phyloP scores from a whole-genome alignment of 306 rosid species.

The Quercus suber region DNA sequence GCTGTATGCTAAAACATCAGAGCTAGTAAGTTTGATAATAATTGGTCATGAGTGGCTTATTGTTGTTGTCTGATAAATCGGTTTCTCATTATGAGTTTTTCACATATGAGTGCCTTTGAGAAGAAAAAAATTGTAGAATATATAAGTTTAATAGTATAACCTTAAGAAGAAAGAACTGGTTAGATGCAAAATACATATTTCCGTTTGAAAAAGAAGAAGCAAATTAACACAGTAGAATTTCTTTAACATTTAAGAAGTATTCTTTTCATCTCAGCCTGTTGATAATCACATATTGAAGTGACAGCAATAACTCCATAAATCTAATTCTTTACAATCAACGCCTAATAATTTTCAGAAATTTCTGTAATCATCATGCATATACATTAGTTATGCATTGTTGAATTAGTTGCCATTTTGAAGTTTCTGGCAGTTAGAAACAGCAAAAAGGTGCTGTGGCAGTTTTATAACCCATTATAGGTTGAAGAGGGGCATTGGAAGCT shows the following conservation, averaged over 20 bases:
- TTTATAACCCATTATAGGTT: neutral
- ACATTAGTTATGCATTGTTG: no score
- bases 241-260: no score
- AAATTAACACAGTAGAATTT: no score
- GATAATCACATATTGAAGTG: neutral
- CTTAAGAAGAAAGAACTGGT: neutral
- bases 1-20: neutral
- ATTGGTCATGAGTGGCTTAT: neutral
- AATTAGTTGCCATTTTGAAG: neutral
- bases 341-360: neutral
- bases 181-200: no score
- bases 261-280: neutral
- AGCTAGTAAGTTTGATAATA: neutral
- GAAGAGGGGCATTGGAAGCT: neutral
- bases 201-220: no score
- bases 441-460: neutral
- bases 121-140: neutral
- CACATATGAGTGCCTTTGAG: neutral
- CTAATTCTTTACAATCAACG: neutral
- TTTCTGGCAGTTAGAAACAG: neutral
- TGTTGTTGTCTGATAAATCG: neutral
- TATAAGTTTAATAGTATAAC: neutral
- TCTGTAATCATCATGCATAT: no score
- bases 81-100: neutral
- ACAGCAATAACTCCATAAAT: neutral